phyloP scores from a whole-genome alignment of 2,329 filamentous ascomycete genomes.

The Diplocarpon rosae region DNA sequence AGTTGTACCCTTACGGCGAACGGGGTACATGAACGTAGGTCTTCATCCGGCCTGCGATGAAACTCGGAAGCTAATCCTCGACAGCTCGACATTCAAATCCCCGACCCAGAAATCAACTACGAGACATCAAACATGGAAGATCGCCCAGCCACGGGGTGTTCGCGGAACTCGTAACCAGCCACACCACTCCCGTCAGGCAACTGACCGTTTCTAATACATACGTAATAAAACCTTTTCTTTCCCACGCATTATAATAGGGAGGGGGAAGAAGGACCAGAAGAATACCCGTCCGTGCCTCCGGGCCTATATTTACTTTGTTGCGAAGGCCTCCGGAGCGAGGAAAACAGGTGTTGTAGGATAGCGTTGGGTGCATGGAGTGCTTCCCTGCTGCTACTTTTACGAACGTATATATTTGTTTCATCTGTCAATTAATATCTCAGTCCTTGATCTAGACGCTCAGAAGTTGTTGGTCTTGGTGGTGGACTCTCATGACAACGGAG shows the following conservation, averaged over 20 bases:
- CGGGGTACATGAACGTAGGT: slow-evolving; percentile 75
- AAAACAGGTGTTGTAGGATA: not conserved
- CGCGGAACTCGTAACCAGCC: slow-evolving; percentile 6
- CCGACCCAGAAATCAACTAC: slow-evolving; percentile 58
- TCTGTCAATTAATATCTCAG: not conserved
- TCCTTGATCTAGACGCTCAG: not conserved
- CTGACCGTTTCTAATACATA: not conserved
- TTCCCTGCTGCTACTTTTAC: not conserved
- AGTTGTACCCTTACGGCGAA: slow-evolving; percentile 68
- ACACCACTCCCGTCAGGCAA: not conserved
- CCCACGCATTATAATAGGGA: not conserved
- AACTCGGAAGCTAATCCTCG: slow-evolving; percentile 13
- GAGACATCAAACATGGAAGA: slow-evolving; percentile 5
- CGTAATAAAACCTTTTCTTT: not conserved
- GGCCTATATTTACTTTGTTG: not conserved
- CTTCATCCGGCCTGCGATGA: not conserved
- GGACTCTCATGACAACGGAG: no score
- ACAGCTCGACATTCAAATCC: slow-evolving; percentile 70
- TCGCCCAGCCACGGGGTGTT: slow-evolving; percentile 13
- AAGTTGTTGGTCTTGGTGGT: not conserved
- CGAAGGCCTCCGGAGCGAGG: not conserved
- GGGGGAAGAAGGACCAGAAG: not conserved
- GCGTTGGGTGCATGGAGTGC: not conserved
- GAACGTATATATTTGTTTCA: no score
- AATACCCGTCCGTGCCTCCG: not conserved